Percentiles rank a stretch among this genome's conserved stretches.
Evolutionary conservation across 169 alveolate species (phyloP).

Genomic region (Babesia bigemina): DNA sequence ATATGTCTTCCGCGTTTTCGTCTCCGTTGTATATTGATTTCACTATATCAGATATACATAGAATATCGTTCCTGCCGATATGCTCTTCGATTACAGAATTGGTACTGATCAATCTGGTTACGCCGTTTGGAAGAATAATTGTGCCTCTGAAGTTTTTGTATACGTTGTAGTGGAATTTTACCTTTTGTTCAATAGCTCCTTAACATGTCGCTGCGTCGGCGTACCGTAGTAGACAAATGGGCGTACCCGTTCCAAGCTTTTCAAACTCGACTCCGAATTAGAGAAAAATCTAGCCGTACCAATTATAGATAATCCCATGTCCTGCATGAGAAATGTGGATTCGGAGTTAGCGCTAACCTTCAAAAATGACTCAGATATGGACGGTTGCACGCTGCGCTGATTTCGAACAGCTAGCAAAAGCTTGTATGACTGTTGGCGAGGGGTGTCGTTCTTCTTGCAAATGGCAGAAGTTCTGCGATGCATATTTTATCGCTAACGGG

Average conservation of each 20-base stretch:
- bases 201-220: conserved; percentile 37
- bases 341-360: conserved; percentile 3
- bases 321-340: background rate
- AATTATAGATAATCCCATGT: conserved; percentile 26
- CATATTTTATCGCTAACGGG: too few relatives aligned
- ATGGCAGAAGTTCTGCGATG: conserved; percentile 40
- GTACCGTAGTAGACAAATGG: conserved; percentile 66
- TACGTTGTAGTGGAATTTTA: background rate
- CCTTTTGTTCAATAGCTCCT: conserved; percentile 58
- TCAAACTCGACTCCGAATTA: conserved; percentile 30
- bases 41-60: conserved; percentile 48
- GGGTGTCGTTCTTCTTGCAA: conserved; percentile 6
- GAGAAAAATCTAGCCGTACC: conserved; percentile 51
- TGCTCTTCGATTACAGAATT: conserved; percentile 57
- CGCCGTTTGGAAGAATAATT: conserved; percentile 5
- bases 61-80: conserved; percentile 23
- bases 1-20: conserved; percentile 36
- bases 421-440: background rate
- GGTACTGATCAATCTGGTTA: conserved; percentile 10
- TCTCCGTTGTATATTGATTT: conserved; percentile 45
- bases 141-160: conserved; percentile 46
- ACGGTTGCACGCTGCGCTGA: conserved; percentile 38
- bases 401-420: conserved; percentile 60
- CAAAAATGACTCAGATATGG: conserved; percentile 18
- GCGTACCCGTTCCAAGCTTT: conserved; percentile 15